These are phyloP conservation scores for Geoglossum cookeanum DNA, from an alignment of 2,329 filamentous ascomycete genomes.

Conservation along the genomic window DNA sequence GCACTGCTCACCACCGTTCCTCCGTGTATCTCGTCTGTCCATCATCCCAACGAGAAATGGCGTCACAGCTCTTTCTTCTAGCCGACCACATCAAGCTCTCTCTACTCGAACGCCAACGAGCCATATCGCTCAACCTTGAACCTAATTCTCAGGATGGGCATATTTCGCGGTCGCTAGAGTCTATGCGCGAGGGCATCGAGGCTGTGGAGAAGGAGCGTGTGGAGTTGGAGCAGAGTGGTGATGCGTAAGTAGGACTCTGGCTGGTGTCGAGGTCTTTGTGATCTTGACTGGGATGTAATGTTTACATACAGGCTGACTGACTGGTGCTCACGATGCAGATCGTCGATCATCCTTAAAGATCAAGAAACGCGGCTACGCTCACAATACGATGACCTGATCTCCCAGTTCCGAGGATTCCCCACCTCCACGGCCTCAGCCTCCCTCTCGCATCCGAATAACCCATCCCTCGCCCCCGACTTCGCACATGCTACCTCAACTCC, in stretches of 20 bases:
- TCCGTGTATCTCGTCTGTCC: not conserved
- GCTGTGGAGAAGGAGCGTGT: slow-evolving; percentile 44
- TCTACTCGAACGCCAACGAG: slow-evolving; percentile 75
- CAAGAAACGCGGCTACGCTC: slow-evolving; percentile 48
- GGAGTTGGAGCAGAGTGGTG: slow-evolving; percentile 42
- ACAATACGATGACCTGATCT: slow-evolving; percentile 57
- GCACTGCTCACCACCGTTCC: no score
- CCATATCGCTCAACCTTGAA: slow-evolving; percentile 60
- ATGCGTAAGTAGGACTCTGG: slow-evolving; percentile 28
- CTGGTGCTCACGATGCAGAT: slow-evolving; percentile 11
- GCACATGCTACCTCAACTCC: slow-evolving; percentile 36
- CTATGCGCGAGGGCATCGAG: slow-evolving; percentile 63
- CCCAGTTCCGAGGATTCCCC: slow-evolving; percentile 58
- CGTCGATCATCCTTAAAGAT: slow-evolving; percentile 35
- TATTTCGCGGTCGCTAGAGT: slow-evolving; percentile 73
- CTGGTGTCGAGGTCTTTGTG: not conserved
- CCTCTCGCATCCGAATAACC: slow-evolving; percentile 43
- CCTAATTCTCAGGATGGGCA: slow-evolving; percentile 70
- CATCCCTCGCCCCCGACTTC: slow-evolving; percentile 42
- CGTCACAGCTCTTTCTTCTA: slow-evolving; percentile 68
- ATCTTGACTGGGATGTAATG: not conserved
- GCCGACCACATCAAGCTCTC: slow-evolving; percentile 96
- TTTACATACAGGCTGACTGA: not conserved
- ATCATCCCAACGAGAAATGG: slow-evolving; percentile 15
- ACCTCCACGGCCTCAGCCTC: slow-evolving; percentile 29